Conservation (phyloP, 139 green algal genomes). For the Chlamydomonas sp. region DNA sequence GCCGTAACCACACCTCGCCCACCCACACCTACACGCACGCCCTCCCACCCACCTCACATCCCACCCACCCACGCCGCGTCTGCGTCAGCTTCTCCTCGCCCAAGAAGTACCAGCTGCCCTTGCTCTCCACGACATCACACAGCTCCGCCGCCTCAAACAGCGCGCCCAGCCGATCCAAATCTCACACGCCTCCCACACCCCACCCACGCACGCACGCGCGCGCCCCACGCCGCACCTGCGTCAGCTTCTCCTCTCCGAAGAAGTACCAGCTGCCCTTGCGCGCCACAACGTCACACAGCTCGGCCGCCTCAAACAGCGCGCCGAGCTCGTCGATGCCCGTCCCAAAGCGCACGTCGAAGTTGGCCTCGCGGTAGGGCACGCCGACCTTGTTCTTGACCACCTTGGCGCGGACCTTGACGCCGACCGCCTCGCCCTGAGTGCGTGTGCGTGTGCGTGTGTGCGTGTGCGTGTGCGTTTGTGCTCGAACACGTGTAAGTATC, state of each 20-base stretch:
- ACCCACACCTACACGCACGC: too few species aligned
- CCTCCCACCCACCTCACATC: too few species aligned
- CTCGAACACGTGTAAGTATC: too few species aligned
- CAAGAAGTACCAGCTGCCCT: constrained; percentile 38
- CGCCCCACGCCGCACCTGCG: constrained; percentile 8
- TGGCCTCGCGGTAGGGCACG: constrained; percentile 41
- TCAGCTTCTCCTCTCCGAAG: constrained; percentile 19
- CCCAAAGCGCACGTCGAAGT: constrained; percentile 90
- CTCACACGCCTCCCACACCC: too few species aligned
- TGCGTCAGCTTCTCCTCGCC: constrained; percentile 19
- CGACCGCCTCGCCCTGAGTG: constrained; percentile 38
- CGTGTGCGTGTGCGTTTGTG: too few species aligned
- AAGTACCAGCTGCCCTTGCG: constrained; percentile 40
- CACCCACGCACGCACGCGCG: too few species aligned
- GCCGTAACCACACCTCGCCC: too few species aligned
- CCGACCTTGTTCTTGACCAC: constrained; percentile 93
- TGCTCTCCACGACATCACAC: constrained; percentile 49
- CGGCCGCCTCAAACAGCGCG: constrained; percentile 73
- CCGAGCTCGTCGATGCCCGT: constrained; percentile 64
- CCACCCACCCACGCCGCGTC: too few species aligned
- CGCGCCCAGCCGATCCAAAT: constrained; percentile 57
- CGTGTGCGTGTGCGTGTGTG: too few species aligned
- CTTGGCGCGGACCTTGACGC: constrained; percentile 65
- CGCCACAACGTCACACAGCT: constrained; percentile 56
- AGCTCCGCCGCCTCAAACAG: constrained; percentile 77